Conservation (phyloP, 306 rosid genomes). For the Quercus robur region DNA sequence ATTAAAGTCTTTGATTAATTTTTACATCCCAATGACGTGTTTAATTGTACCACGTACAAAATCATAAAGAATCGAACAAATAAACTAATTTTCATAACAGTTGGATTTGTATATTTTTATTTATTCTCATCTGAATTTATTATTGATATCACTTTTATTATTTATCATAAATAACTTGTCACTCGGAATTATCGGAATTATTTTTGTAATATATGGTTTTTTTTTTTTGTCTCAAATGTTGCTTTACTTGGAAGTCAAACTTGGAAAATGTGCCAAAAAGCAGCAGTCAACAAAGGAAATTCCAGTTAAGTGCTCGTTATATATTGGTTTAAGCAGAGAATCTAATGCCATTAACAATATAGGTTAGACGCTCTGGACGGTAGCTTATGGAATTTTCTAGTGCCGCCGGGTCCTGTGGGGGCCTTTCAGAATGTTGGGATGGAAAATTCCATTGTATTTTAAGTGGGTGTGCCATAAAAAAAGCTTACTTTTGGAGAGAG, state of each 20-base stretch:
- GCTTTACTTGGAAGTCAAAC: slow-evolving; percentile 26
- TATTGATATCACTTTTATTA: accelerated
- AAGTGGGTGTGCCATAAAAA: slow-evolving; percentile 18
- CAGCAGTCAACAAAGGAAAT: slow-evolving; percentile 29
- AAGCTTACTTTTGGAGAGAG: background rate
- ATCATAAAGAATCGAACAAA: slow-evolving; percentile 7
- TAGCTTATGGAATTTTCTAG: slow-evolving; percentile 42
- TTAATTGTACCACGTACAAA: slow-evolving; percentile 1
- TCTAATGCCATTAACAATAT: slow-evolving; percentile 33
- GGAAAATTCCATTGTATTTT: slow-evolving; percentile 22
- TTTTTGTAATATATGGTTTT: too few relatives aligned
- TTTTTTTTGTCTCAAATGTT: too few relatives aligned
- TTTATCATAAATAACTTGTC: too few relatives aligned
- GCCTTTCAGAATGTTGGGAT: slow-evolving; percentile 32
- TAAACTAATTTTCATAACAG: too few relatives aligned
- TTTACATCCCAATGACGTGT: slow-evolving; percentile 3
- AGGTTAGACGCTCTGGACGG: slow-evolving; percentile 31
- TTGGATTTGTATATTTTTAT: too few relatives aligned
- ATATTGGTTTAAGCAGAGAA: slow-evolving; percentile 36
- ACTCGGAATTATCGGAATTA: accelerated
- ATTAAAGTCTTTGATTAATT: background rate
- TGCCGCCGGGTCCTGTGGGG: slow-evolving; percentile 41
- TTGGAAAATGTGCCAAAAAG: slow-evolving; percentile 34
- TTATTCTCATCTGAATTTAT: accelerated
- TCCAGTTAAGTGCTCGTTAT: slow-evolving; percentile 38